Evolutionary conservation across 2,329 filamentous ascomycete genomes (phyloP).

Genomic region (Kalaharituber pfeilii): DNA sequence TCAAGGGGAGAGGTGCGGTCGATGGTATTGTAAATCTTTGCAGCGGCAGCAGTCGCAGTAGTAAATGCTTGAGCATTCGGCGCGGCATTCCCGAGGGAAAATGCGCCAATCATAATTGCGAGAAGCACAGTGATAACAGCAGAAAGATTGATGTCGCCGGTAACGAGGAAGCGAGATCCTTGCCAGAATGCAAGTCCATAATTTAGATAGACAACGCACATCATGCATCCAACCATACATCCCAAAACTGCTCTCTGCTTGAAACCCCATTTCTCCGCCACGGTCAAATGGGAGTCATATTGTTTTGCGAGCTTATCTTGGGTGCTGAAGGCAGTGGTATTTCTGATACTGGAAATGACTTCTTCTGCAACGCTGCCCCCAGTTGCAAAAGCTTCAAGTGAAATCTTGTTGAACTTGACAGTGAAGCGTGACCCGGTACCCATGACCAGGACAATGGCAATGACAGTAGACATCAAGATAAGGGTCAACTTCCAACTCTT

Average conservation of each 20-base stretch:
- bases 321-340: slow-evolving; percentile 80
- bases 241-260: slow-evolving; percentile 56
- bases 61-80: slow-evolving; percentile 78
- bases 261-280: slow-evolving; percentile 59
- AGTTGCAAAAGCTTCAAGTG: slow-evolving; percentile 60
- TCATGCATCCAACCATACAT: slow-evolving; percentile 68
- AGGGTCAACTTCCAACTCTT: slow-evolving; percentile 87
- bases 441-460: slow-evolving; percentile 65
- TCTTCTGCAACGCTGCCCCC: slow-evolving; percentile 86
- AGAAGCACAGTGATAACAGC: slow-evolving; percentile 71
- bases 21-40: slow-evolving; percentile 88
- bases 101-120: slow-evolving; percentile 77
- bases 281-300: slow-evolving; percentile 58
- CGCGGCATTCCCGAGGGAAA: slow-evolving; percentile 71
- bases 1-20: slow-evolving; percentile 75
- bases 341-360: slow-evolving; percentile 82
- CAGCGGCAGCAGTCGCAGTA: slow-evolving; percentile 62
- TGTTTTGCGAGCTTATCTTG: slow-evolving; percentile 78
- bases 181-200: slow-evolving; percentile 68
- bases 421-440: slow-evolving; percentile 55
- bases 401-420: slow-evolving; percentile 61
- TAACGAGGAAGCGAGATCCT: slow-evolving; percentile 56
- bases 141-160: slow-evolving; percentile 46
- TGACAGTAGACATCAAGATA: slow-evolving; percentile 65
- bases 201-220: slow-evolving; percentile 68